Base-by-base conservation (phyloP, 2,329 filamentous ascomycete species). In the Rutstroemia sp. region DNA sequence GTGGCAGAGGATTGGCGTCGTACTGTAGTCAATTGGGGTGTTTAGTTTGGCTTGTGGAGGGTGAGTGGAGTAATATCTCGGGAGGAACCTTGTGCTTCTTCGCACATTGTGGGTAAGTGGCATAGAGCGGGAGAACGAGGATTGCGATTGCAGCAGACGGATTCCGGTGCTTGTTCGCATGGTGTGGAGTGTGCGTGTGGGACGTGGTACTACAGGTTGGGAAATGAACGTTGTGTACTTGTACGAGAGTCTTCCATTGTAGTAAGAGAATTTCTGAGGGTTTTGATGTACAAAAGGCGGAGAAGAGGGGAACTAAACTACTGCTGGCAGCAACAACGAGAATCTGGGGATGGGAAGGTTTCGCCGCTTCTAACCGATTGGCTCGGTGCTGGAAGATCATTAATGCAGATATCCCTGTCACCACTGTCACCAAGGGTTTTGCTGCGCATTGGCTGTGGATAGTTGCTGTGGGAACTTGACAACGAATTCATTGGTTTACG, bases 11-110 rank as follows among this genome's bases (percentile, higher is more conserved):
- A 97, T 75, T 14, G 89, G 80, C 1, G 87, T 95, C 16, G 86
- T 84, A 59, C 85, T 82, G 73, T 94, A 99, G 76, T 97, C 92
- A 64, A 90, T 83, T 6, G 92, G 89, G 48, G 90, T 73, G 71
- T 99, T 99, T 55, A 99, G 81, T 63, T 76, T 78, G 52, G 83
- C 82, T 57, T 80, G 80, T 25, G 81, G 76, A 34, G 79, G 79
- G 57, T 63, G 61, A 4, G 66, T 65, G 14, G 68, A 70, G 56
- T 70, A 70, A 19, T 47, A 44, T 40, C 61, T 56, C 14, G 16
- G 21, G 21, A 27, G 25, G 16, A 14, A 12, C 8, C 14, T 30
- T 27, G 17, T 51, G 21, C 10, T 44, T 3, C n/a, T 34, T 34
- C 30, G 30, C 45, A 36, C 38, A 49, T 42, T 49, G 30, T 23